These are phyloP conservation scores for Mortierella sp. DNA, from an alignment of 371 early-diverging fungal species.

Conservation along the genomic window DNA sequence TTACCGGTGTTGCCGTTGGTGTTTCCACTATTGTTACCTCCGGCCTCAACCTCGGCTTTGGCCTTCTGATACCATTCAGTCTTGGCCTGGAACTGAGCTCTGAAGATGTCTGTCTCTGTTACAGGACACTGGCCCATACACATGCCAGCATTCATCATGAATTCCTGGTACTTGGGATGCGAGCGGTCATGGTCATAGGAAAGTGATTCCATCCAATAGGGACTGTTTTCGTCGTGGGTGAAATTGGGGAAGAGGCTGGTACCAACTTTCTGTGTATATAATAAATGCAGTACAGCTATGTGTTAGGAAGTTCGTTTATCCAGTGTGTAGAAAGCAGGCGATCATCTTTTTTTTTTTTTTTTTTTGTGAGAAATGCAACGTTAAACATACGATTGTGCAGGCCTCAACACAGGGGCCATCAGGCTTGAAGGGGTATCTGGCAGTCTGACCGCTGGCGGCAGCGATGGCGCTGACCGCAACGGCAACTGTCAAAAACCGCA, in stretches of 20 bases:
- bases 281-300: no score
- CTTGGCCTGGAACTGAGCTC: slow-evolving; percentile 14
- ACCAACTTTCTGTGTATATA: slow-evolving; percentile 19
- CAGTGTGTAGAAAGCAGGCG: no score
- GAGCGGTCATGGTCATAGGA: slow-evolving; percentile 23
- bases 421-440: slow-evolving; percentile 22
- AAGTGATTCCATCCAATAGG: slow-evolving; percentile 30
- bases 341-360: no score
- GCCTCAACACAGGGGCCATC: slow-evolving; percentile 23
- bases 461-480: no score
- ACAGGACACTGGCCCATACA: slow-evolving; percentile 51
- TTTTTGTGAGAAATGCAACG: no score
- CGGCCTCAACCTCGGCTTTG: slow-evolving; percentile 20
- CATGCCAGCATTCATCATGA: slow-evolving; percentile 54
- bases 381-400: slow-evolving; percentile 21
- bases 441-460: no score
- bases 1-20: not conserved
- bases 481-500: no score
- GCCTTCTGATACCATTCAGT: slow-evolving; percentile 54
- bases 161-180: slow-evolving; percentile 34
- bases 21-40: no score
- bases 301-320: no score
- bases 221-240: slow-evolving; percentile 38
- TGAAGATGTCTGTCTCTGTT: slow-evolving; percentile 40
- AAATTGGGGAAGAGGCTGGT: slow-evolving; percentile 29